Percentiles rank a stretch among this genome's conserved stretches.
Conservation (phyloP, 2,329 filamentous ascomycete genomes). For the Penicillium sp. region DNA sequence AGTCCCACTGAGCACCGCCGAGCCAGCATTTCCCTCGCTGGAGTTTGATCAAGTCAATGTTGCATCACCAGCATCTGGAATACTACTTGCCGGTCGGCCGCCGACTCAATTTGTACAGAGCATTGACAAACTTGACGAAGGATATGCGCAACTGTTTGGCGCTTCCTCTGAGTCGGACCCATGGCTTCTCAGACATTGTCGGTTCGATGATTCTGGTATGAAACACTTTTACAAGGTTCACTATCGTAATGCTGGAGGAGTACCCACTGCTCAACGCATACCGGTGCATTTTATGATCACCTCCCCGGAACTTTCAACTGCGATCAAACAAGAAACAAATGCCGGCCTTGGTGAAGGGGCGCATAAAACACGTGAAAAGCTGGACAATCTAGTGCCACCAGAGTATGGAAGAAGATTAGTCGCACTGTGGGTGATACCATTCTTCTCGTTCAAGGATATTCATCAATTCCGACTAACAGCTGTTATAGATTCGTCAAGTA, state of each 20-base stretch:
- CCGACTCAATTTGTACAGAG: constrained; percentile 28
- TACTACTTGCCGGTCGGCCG: constrained; percentile 16
- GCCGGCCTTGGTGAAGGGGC: constrained; percentile 1
- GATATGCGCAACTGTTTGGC: constrained; percentile 32
- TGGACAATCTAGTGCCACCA: constrained; percentile 21
- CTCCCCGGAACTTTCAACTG: constrained; percentile 20
- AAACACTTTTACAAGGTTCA: constrained; percentile 37
- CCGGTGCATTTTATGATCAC: constrained; percentile 35
- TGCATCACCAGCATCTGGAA: constrained; percentile 19
- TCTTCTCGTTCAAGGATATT: neutral
- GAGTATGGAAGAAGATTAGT: constrained; percentile 28
- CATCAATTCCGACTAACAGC: neutral
- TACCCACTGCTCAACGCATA: constrained; percentile 35
- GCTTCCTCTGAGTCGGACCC: constrained; percentile 37
- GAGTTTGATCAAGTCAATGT: constrained; percentile 13
- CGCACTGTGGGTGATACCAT: constrained; percentile 17
- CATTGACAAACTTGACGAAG: constrained; percentile 32
- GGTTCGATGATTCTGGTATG: constrained; percentile 38
- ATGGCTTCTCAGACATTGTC: constrained; percentile 38
- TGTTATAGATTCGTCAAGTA: constrained; percentile 29
- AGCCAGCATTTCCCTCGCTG: constrained; percentile 11
- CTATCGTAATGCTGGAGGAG: constrained; percentile 40
- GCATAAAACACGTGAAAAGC: constrained; percentile 18
- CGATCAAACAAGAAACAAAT: constrained; percentile 21
- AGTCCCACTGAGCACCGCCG: constrained; percentile 5